Conservation (phyloP, 352 stramenopile species). For the Phytophthora nicotianae region DNA sequence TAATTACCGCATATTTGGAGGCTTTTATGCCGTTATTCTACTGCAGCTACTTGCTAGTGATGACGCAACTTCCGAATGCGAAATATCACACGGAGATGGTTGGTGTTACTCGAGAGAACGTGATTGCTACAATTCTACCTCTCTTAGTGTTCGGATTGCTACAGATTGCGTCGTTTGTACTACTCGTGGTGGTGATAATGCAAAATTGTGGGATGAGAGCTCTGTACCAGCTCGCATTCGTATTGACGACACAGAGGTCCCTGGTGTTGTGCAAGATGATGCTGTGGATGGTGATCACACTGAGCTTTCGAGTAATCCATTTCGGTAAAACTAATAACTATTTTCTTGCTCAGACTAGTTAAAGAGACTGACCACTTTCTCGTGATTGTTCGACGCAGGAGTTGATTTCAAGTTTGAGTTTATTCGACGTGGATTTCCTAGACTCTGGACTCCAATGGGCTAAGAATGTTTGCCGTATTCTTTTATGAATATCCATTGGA, state of each 20-base stretch:
- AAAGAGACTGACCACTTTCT: not conserved
- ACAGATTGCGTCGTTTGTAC: conserved; percentile 30
- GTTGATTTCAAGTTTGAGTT: conserved; percentile 19
- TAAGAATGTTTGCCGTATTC: too few species aligned
- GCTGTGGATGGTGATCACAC: conserved; percentile 34
- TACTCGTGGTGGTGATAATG: conserved; percentile 19
- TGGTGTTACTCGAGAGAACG: not conserved
- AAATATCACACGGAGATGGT: not conserved
- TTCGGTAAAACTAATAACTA: conserved; percentile 27
- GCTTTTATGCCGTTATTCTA: conserved; percentile 1
- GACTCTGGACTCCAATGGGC: not conserved
- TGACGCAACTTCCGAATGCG: not conserved
- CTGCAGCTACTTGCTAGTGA: not conserved
- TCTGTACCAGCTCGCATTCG: conserved; percentile 39
- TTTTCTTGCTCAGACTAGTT: not conserved
- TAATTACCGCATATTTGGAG: not conserved
- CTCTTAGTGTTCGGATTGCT: conserved; percentile 2
- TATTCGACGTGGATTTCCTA: not conserved
- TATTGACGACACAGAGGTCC: conserved; percentile 30
- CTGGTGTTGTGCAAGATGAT: conserved; percentile 35
- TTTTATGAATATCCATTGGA: too few species aligned
- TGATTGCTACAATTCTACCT: not conserved
- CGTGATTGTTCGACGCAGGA: not conserved
- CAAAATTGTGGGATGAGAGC: conserved; percentile 17
- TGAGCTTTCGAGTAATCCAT: conserved; percentile 28